Evolutionary conservation across 306 rosid species (phyloP).

Genomic region (Casuarina cunninghamiana): DNA sequence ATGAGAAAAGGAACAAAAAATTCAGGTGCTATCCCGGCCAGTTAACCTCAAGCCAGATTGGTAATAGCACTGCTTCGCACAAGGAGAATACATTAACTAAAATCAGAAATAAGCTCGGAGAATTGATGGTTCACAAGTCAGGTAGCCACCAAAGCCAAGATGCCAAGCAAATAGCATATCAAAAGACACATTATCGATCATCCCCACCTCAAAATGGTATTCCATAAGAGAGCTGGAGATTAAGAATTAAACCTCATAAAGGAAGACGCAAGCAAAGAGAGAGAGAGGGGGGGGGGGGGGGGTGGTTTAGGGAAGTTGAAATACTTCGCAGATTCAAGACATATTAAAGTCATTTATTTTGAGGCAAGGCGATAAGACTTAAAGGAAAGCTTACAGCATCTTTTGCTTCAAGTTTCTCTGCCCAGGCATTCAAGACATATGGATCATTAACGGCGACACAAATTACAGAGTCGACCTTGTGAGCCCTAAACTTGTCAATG

Average conservation of each 20-base stretch:
- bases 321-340: background rate
- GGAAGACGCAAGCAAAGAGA: background rate
- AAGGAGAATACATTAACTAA: background rate
- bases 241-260: background rate
- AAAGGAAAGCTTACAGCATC: conserved; percentile 62
- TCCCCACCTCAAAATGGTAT: conserved; percentile 9
- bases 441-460: conserved; percentile 94
- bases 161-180: conserved; percentile 2
- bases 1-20: background rate
- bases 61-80: background rate
- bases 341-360: background rate
- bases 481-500: conserved; percentile 70
- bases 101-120: background rate
- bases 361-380: background rate
- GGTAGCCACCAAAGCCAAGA: background rate
- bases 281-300: no score
- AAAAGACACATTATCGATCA: background rate
- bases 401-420: conserved; percentile 73
- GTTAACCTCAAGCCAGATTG: background rate
- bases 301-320: background rate
- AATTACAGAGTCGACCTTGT: conserved; percentile 76
- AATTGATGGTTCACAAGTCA: background rate
- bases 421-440: conserved; percentile 78
- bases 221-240: conserved; percentile 7
- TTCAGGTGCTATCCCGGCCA: background rate